A percentile compares a stretch with the other conserved stretches of the same genome.
phyloP scores from a whole-genome alignment of 2,329 filamentous ascomycete genomes.

The Penicillium digitatum region DNA sequence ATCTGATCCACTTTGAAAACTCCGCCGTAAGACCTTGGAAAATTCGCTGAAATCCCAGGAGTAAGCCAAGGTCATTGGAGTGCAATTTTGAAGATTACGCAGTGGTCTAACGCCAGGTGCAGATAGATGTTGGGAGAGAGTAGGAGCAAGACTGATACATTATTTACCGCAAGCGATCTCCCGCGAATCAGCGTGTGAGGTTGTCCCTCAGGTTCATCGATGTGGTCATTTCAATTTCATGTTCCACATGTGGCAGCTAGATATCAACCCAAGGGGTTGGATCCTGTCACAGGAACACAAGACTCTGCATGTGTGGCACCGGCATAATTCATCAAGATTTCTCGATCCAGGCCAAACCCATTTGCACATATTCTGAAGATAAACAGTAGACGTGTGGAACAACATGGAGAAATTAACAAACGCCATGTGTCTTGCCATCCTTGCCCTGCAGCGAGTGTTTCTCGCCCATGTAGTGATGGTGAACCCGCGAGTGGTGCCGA shows the following conservation, averaged over 20 bases:
- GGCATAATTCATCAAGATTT: background rate
- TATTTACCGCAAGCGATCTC: background rate
- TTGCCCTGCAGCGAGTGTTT: constrained; percentile 85
- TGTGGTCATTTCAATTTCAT: background rate
- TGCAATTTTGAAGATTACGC: too few relatives aligned
- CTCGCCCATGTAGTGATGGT: constrained; percentile 61
- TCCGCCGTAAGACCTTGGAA: too few relatives aligned
- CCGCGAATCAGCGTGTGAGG: background rate
- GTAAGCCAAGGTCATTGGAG: too few relatives aligned
- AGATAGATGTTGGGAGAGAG: too few relatives aligned
- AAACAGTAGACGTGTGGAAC: background rate
- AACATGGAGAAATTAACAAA: constrained; percentile 58
- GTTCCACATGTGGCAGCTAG: background rate
- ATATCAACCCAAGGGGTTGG: background rate
- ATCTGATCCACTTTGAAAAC: too few relatives aligned
- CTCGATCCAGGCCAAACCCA: background rate
- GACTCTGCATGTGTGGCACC: background rate
- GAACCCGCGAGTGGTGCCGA: constrained; percentile 50
- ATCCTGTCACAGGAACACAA: background rate
- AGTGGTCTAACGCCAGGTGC: too few relatives aligned
- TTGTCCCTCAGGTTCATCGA: background rate
- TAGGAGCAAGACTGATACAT: too few relatives aligned
- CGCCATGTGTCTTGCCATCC: constrained; percentile 81
- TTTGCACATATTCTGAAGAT: background rate
- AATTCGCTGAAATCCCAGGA: too few relatives aligned